These are phyloP conservation scores for Fusarium dimerum DNA, from an alignment of 2,329 filamentous ascomycete genomes.

Conservation along the genomic window DNA sequence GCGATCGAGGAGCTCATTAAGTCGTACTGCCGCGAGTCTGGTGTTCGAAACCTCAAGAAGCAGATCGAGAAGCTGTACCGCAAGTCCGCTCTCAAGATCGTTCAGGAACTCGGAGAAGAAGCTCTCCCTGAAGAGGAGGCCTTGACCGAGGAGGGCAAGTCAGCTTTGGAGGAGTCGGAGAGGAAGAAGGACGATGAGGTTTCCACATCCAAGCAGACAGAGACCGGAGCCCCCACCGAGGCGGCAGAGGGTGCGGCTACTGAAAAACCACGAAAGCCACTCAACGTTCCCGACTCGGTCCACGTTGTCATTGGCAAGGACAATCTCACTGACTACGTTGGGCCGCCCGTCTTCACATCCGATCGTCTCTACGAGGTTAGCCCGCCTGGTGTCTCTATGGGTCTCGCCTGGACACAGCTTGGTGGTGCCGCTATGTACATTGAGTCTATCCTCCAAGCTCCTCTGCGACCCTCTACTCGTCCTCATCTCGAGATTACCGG, in stretches of 20 bases:
- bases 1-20: constrained; percentile 98
- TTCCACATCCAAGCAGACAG: constrained; percentile 31
- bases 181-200: constrained; percentile 68
- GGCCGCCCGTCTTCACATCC: constrained; percentile 91
- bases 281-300: constrained; percentile 84
- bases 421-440: constrained; percentile 96
- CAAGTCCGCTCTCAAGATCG: constrained; percentile 95
- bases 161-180: constrained; percentile 68
- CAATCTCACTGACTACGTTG: constrained; percentile 95
- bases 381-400: constrained; percentile 94
- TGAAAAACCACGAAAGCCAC: constrained; percentile 70
- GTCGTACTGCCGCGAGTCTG: constrained; percentile 95
- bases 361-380: constrained; percentile 94
- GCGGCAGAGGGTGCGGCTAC: constrained; percentile 46
- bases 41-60: constrained; percentile 97
- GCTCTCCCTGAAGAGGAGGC: constrained; percentile 78
- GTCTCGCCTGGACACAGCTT: constrained; percentile 96
- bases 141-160: constrained; percentile 82
- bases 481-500: constrained; percentile 88
- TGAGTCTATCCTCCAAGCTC: constrained; percentile 89
- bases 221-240: constrained; percentile 31
- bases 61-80: constrained; percentile 99
- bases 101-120: constrained; percentile 88
- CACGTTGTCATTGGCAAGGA: constrained; percentile 85
- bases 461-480: constrained; percentile 70